phyloP scores from a whole-genome alignment of 129 eudicot species.

The Chrysanthemum seticuspe region DNA sequence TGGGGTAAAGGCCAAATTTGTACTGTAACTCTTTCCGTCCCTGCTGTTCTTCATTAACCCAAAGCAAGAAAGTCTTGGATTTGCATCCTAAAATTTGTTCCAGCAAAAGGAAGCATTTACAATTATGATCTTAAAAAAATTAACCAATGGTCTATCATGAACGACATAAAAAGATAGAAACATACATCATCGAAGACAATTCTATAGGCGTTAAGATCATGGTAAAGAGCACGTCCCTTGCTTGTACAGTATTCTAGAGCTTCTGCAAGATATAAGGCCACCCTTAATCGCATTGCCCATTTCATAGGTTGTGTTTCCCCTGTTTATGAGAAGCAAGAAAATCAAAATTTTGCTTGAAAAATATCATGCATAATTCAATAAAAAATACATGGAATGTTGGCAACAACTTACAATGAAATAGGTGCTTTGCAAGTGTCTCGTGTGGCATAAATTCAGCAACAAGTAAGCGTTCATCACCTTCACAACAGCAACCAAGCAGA shows the following conservation, averaged over 20 bases:
- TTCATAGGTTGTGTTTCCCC: constrained; percentile 93
- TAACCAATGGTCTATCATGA: not conserved
- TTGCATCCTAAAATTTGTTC: constrained; percentile 47
- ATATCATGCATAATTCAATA: not conserved
- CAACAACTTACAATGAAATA: constrained; percentile 66
- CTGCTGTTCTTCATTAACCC: constrained; percentile 89
- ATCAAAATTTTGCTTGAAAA: not conserved
- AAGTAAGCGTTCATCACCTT: constrained; percentile 74
- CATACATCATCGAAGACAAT: constrained; percentile 70
- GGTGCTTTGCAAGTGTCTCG: constrained; percentile 78
- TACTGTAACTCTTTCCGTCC: constrained; percentile 86
- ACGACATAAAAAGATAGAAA: not conserved
- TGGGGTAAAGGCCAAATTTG: constrained; percentile 84
- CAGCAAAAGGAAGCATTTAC: not conserved
- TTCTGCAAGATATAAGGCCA: constrained; percentile 74
- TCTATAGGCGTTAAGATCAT: constrained; percentile 85
- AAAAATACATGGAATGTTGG: not conserved
- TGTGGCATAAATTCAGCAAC: constrained; percentile 84
- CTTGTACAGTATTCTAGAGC: constrained; percentile 84
- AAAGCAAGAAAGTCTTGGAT: constrained; percentile 80
- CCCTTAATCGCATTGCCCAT: constrained; percentile 92
- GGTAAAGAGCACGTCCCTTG: constrained; percentile 75
- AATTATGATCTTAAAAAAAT: not conserved
- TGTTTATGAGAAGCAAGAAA: constrained; percentile 31
- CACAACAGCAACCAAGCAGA: constrained; percentile 79